phyloP scores from a whole-genome alignment of 2,329 filamentous ascomycete species.

The Rutstroemia sp. region DNA sequence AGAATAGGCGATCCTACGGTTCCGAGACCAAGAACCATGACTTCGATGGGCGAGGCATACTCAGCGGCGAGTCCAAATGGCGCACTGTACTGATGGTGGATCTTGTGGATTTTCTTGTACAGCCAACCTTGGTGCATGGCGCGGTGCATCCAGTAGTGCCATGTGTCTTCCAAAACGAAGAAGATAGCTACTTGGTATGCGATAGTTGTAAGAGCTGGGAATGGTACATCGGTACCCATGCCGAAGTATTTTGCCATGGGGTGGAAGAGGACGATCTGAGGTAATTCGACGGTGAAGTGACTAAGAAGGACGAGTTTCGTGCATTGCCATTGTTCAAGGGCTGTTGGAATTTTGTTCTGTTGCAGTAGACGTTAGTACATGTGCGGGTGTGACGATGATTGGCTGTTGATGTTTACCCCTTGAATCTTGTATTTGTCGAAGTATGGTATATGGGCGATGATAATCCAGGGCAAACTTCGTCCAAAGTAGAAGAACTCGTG shows the following conservation, averaged over 20 bases:
- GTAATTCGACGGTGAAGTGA: constrained; percentile 96
- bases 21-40: constrained; percentile 87
- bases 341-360: constrained; percentile 71
- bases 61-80: constrained; percentile 95
- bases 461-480: constrained; percentile 77
- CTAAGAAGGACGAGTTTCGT: constrained; percentile 85
- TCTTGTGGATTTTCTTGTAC: constrained; percentile 97
- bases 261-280: constrained; percentile 99
- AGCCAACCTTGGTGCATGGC: constrained; percentile 88
- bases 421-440: constrained; percentile 97
- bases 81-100: constrained; percentile 97
- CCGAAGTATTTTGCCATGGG: constrained; percentile 90
- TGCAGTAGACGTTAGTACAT: background rate
- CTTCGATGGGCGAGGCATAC: constrained; percentile 95
- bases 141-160: constrained; percentile 98
- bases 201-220: constrained; percentile 80
- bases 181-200: constrained; percentile 86
- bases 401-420: constrained; percentile 30
- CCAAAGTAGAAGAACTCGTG: constrained; percentile 96
- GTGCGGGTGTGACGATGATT: background rate
- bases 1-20: constrained; percentile 76
- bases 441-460: constrained; percentile 79
- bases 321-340: constrained; percentile 90
- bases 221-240: constrained; percentile 80
- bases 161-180: constrained; percentile 92